Conservation (phyloP, 768 basidiomycete species). For the Arthromyces matolae region DNA sequence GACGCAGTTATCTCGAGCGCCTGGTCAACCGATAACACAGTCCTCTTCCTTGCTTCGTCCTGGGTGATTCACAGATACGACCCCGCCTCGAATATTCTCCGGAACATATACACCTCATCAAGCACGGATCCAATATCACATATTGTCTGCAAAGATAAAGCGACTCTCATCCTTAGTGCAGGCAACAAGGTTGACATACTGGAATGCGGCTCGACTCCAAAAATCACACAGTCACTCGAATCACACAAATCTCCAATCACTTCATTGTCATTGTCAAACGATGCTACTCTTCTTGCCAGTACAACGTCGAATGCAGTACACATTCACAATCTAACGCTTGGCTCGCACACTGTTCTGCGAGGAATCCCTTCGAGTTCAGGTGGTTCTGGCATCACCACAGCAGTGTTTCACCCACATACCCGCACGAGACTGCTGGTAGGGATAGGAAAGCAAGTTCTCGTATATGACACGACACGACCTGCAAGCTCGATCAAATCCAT, state of each 20-base stretch:
- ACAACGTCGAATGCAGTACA: slow-evolving; percentile 50
- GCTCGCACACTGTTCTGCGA: slow-evolving; percentile 51
- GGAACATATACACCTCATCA: slow-evolving; percentile 36
- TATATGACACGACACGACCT: slow-evolving; percentile 62
- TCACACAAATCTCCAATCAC: slow-evolving; percentile 49
- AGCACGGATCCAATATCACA: slow-evolving; percentile 28
- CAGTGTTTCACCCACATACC: slow-evolving; percentile 60
- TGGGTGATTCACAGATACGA: slow-evolving; percentile 52
- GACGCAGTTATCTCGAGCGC: slow-evolving; percentile 35
- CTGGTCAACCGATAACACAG: slow-evolving; percentile 58
- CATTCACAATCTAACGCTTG: slow-evolving; percentile 55
- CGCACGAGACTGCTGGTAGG: slow-evolving; percentile 59
- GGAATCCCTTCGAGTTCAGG: slow-evolving; percentile 46
- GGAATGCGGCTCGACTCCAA: slow-evolving; percentile 39
- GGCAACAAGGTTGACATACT: slow-evolving; percentile 47
- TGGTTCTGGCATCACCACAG: slow-evolving; percentile 39
- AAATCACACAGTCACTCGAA: slow-evolving; percentile 45
- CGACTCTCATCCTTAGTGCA: slow-evolving; percentile 44
- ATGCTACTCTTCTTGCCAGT: slow-evolving; percentile 52
- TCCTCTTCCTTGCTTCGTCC: slow-evolving; percentile 50
- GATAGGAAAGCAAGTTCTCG: slow-evolving; percentile 45
- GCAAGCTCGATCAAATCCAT: slow-evolving; percentile 53
- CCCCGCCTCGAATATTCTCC: slow-evolving; percentile 39
- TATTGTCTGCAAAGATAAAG: slow-evolving; percentile 32
- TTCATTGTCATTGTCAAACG: slow-evolving; percentile 57